These are phyloP conservation scores for Globisporangium splendens DNA, from an alignment of 352 stramenopile species.

Conservation along the genomic window DNA sequence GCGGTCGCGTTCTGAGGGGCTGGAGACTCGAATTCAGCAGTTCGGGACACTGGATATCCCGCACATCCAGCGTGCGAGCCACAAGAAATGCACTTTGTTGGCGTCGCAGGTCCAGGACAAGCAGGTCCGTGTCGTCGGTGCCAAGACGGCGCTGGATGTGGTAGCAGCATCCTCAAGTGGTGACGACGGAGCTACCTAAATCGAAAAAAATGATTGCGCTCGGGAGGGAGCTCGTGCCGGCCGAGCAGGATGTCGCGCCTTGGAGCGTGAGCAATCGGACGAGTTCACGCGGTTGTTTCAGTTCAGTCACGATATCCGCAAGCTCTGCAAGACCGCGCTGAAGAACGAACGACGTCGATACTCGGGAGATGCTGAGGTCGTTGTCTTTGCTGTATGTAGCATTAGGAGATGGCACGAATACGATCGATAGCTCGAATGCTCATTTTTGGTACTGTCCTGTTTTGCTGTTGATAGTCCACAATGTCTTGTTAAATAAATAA, in stretches of 20 bases:
- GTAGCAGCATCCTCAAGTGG: too few species aligned
- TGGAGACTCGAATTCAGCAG: neutral
- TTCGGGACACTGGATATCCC: constrained; percentile 27
- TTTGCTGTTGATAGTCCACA: too few species aligned
- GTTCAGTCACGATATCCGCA: constrained; percentile 21
- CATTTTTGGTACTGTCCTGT: too few species aligned
- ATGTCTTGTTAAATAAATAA: neutral
- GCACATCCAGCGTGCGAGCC: constrained; percentile 33
- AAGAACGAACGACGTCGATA: neutral
- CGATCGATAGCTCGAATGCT: too few species aligned
- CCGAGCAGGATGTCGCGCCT: constrained; percentile 17
- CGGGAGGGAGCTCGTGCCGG: constrained; percentile 16
- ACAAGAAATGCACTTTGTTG: constrained; percentile 35
- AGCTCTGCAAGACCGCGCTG: constrained; percentile 6
- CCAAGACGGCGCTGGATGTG: too few species aligned
- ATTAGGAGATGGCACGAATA: too few species aligned
- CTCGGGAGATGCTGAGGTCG: too few species aligned
- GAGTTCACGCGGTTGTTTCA: constrained; percentile 27
- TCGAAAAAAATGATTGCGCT: constrained; percentile 15
- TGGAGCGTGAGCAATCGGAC: constrained; percentile 18
- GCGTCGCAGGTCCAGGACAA: constrained; percentile 37
- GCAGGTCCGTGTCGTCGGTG: neutral
- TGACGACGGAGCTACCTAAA: neutral
- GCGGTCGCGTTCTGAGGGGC: neutral
- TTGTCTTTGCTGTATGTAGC: too few species aligned